Base-by-base conservation (phyloP, 2,329 filamentous ascomycete species). In the Tothia fuscella region DNA sequence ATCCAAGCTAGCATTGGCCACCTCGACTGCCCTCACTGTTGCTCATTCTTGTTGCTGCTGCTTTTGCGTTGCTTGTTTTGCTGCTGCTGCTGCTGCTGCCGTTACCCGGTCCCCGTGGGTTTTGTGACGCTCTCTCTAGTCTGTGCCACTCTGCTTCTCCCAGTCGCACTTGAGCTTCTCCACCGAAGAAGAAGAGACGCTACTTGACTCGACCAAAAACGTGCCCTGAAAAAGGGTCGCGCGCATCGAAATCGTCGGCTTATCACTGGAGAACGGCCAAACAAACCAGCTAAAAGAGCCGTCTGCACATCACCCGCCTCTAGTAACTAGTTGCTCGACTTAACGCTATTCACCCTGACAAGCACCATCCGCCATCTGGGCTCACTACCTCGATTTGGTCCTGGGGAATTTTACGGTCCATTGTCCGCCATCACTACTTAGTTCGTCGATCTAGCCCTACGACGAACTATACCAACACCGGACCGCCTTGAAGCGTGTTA, bases 271-370 rank as follows among this genome's bases (percentile, higher is more conserved):
- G n/a, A n/a, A n/a, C n/a, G n/a, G n/a, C n/a, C n/a, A n/a, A n/a
- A n/a, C n/a, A n/a, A n/a, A n/a, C n/a, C n/a, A n/a, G n/a, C n/a
- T n/a, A 58, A 53, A 56, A 56, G 57, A 57, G 38, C 53, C 57
- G 58, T 55, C 55, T 67, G 64, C 60, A 65, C 60, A 67, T 67
- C 64, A 67, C 61, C 63, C 63, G 62, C 60, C 51, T 59, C 60
- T 61, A 60, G 63, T 37, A 25, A 25, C 35, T 25, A 25, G 22
- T 25, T 37, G 35, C 35, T 21, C n/a, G n/a, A 59, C 56, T 60
- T 48, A 55, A 57, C 65, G 61, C 62, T 64, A 65, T 56, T 52
- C 51, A 51, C 51, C 54, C 51, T 47, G 43, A 56, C 53, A 50
- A 49, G 52, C 47, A 48, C 33, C 34, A 33, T 38, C 31, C 41